Conservation (phyloP, 768 basidiomycete genomes). For the Mycena olivaceomarginata region DNA sequence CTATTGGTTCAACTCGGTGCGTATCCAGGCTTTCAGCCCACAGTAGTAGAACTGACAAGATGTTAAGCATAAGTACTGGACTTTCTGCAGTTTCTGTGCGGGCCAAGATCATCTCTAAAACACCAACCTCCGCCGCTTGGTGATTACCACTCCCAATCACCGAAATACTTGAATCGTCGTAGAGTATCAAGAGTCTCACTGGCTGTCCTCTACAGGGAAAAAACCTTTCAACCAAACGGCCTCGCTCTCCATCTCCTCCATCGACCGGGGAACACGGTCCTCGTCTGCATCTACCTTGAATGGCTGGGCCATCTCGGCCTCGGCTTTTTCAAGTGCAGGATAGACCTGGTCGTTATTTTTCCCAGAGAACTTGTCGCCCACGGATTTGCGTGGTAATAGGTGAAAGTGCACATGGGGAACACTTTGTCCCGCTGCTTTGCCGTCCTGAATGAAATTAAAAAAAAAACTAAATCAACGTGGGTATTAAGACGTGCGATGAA, state of each 20-base stretch:
- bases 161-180: no score
- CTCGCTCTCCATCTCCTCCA: constrained; percentile 89
- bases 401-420: constrained; percentile 99
- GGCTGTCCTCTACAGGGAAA: constrained; percentile 58
- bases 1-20: no score
- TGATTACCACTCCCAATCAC: no score
- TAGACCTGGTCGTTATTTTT: constrained; percentile 84
- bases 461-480: neutral
- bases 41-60: no score
- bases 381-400: constrained; percentile 86
- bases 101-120: no score
- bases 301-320: constrained; percentile 68
- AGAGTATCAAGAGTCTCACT: neutral
- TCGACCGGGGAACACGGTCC: constrained; percentile 73
- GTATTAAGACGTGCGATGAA: no score
- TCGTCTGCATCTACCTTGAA: constrained; percentile 85
- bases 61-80: no score
- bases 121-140: no score
- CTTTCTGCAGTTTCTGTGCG: no score
- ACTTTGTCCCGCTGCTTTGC: constrained; percentile 85
- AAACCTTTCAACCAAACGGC: constrained; percentile 80
- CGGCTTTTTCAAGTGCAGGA: constrained; percentile 82
- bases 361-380: constrained; percentile 78
- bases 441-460: constrained; percentile 78
- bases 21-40: no score